Percentiles rank a stretch among this genome's conserved stretches.
Evolutionary conservation across 805 yeast genomes (phyloP).

Genomic region (Candida orba): DNA sequence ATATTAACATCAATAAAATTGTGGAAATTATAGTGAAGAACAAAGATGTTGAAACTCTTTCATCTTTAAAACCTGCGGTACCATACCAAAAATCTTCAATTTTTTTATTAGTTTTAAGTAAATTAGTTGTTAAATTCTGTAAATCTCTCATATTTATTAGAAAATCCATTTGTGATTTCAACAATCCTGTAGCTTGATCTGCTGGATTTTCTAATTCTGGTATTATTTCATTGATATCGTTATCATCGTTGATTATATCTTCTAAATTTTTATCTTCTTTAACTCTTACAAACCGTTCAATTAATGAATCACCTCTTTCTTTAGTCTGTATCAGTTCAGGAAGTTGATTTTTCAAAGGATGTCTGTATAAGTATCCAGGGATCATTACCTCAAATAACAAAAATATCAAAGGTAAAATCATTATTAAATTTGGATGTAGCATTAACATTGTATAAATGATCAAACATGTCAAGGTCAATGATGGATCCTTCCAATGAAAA

Average conservation of each 20-base stretch:
- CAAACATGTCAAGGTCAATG: conserved; percentile 55
- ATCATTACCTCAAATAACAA: conserved; percentile 52
- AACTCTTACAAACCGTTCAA: conserved; percentile 32
- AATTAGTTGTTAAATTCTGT: conserved; percentile 54
- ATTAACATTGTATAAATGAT: conserved; percentile 60
- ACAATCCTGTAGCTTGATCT: conserved; percentile 14
- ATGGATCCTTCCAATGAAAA: conserved; percentile 69
- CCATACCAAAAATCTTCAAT: conserved; percentile 51
- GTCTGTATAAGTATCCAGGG: conserved; percentile 64
- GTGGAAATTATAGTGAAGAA: conserved; percentile 35
- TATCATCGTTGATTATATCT: conserved; percentile 6
- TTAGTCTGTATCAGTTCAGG: conserved; percentile 28
- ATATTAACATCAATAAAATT: conserved; percentile 33
- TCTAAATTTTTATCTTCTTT: conserved; percentile 22
- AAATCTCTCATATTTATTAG: conserved; percentile 62
- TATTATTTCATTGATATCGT: conserved; percentile 9
- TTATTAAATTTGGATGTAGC: conserved; percentile 60
- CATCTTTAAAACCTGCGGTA: conserved; percentile 66
- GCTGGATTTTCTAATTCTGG: conserved; percentile 20
- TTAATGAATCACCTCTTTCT: conserved; percentile 46
- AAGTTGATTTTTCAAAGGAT: conserved; percentile 47
- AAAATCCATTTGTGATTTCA: conserved; percentile 33
- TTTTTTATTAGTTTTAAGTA: conserved; percentile 42
- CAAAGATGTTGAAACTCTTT: conserved; percentile 55
- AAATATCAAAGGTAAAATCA: conserved; percentile 54